Evolutionary conservation across 768 basidiomycete species (phyloP).

Genomic region (Serendipita indica): DNA sequence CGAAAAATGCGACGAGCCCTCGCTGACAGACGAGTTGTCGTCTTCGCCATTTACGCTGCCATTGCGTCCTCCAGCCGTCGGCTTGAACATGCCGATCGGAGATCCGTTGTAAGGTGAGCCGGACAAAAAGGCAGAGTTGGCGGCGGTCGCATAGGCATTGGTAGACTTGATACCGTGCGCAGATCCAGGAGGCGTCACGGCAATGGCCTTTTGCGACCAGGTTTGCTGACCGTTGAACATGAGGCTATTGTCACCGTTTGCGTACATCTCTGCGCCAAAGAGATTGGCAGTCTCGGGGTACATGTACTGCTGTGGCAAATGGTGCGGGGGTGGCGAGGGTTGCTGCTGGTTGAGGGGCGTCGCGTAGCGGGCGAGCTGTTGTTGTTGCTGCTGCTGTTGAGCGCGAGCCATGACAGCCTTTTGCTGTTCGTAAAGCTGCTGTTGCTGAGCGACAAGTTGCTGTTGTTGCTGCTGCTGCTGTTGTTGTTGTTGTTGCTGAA

Average conservation of each 20-base stretch:
- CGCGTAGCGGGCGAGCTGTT: not conserved
- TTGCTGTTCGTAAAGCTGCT: not conserved
- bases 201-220: constrained; percentile 1
- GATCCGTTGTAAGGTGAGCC: not conserved
- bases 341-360: not conserved
- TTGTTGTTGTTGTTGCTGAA: constrained; percentile 8
- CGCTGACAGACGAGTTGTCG: not conserved
- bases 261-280: constrained; percentile 3
- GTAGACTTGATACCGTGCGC: not conserved
- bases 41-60: constrained; percentile 2
- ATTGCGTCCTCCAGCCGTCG: not conserved
- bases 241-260: not conserved
- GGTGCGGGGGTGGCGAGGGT: not conserved
- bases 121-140: constrained; percentile 8
- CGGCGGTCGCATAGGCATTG: not conserved
- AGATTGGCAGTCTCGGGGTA: constrained; percentile 1
- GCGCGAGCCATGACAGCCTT: constrained; percentile 6
- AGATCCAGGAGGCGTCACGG: not conserved
- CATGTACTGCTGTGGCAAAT: not conserved
- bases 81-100: constrained; percentile 1
- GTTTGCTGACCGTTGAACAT: not conserved
- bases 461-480: not conserved
- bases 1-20: constrained; percentile 4
- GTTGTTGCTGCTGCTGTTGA: not conserved
- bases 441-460: not conserved